Conservation (phyloP, 2,329 filamentous ascomycete genomes). For the Aspergillus sp. region DNA sequence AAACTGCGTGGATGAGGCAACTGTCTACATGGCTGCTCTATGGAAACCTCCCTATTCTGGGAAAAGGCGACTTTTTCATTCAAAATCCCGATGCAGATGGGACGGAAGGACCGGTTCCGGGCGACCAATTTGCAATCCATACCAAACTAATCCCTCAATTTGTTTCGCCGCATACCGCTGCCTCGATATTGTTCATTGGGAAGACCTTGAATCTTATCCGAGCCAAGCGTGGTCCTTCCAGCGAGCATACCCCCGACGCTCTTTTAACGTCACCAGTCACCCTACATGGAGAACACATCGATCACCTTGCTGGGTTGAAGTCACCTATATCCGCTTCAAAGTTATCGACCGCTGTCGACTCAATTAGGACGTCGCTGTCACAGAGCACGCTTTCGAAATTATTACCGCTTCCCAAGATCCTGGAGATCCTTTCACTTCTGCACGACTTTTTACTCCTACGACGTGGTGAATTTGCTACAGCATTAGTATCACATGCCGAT, state of each 20-base stretch:
- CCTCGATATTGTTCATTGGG: conserved; percentile 87
- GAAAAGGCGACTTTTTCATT: conserved; percentile 85
- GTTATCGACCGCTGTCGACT: conserved; percentile 70
- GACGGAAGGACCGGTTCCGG: conserved; percentile 44
- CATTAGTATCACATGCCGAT: conserved; percentile 81
- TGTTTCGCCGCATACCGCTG: conserved; percentile 70
- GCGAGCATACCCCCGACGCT: conserved; percentile 28
- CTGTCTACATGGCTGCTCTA: conserved; percentile 89
- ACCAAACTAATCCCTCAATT: conserved; percentile 71
- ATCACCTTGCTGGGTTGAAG: conserved; percentile 64
- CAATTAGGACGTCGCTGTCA: conserved; percentile 78
- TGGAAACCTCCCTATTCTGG: conserved; percentile 75
- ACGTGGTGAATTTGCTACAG: conserved; percentile 87
- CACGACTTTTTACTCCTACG: conserved; percentile 85
- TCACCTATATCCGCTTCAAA: conserved; percentile 73
- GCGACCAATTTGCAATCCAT: conserved; percentile 59
- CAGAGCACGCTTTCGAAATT: conserved; percentile 80
- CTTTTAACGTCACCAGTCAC: conserved; percentile 61
- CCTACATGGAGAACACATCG: conserved; percentile 43
- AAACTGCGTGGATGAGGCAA: conserved; percentile 89
- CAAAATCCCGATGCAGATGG: conserved; percentile 45
- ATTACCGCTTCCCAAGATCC: conserved; percentile 72
- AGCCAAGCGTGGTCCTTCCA: conserved; percentile 44
- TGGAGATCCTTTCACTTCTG: conserved; percentile 74
- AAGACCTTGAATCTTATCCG: conserved; percentile 84